Evolutionary conservation across 441 rosid genomes (phyloP).

Genomic region (Arabidopsis lyrata): DNA sequence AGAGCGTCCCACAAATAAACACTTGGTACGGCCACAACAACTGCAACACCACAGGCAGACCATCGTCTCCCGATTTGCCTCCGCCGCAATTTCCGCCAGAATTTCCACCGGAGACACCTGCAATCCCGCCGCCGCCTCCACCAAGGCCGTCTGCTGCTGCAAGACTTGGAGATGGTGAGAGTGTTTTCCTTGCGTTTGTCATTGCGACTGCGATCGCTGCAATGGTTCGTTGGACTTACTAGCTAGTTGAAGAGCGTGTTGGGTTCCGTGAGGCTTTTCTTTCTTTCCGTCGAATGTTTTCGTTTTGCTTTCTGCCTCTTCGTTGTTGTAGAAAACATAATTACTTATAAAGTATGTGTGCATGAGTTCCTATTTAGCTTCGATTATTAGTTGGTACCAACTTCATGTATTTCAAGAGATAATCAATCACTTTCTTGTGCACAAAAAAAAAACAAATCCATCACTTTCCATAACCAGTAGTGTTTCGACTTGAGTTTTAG

Average conservation of each 20-base stretch:
- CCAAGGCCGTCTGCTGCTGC: slow-evolving; percentile 37
- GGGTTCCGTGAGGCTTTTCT: neutral
- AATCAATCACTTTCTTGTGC: neutral
- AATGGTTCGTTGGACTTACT: slow-evolving; percentile 28
- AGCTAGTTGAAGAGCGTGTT: slow-evolving; percentile 2
- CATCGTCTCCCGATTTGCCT: slow-evolving; percentile 19
- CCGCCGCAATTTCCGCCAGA: slow-evolving; percentile 25
- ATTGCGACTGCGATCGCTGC: slow-evolving; percentile 20
- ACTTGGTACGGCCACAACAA: slow-evolving; percentile 74
- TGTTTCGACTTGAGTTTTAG: too few species aligned
- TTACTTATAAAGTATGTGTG: slow-evolving; percentile 16
- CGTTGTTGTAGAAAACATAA: slow-evolving; percentile 33
- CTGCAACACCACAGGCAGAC: slow-evolving; percentile 44
- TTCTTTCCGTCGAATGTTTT: slow-evolving; percentile 16
- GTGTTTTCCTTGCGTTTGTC: slow-evolving; percentile 3
- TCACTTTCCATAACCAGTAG: too few species aligned
- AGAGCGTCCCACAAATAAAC: slow-evolving; percentile 53
- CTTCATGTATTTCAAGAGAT: neutral
- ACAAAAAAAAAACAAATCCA: too few species aligned
- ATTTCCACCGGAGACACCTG: slow-evolving; percentile 39
- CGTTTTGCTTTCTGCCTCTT: slow-evolving; percentile 15
- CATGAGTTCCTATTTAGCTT: slow-evolving; percentile 23
- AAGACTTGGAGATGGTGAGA: slow-evolving; percentile 9
- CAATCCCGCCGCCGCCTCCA: slow-evolving; percentile 34
- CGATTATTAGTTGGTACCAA: neutral